Evolutionary conservation across 345 rosid genomes (phyloP), one percentile per base, ranked within the genome.

Genomic region (Adansonia digitata): DNA sequence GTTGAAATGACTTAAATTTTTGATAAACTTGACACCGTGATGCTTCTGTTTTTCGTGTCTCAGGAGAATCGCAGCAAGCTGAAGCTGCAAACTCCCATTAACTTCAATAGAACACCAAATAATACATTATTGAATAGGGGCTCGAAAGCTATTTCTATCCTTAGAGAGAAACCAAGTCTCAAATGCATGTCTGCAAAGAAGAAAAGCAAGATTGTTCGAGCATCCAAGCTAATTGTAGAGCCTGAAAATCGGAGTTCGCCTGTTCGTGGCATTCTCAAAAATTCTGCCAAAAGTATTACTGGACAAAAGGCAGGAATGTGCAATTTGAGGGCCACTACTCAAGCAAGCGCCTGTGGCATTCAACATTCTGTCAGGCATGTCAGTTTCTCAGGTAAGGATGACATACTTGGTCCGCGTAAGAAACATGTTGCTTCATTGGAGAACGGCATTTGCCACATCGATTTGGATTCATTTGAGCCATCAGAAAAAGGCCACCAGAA

Each of bases 191-290:
- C 77, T 75, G 53, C 73, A 40, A 60, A 31, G 69, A 83, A 77
- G 74, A 81, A 75, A 80, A 74, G 34, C 34, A 77, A 77, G 52
- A 37, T 69, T 18, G 31, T 55, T 42, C 64, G 63, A 77, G 61
- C 51, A 72, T 75, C 85, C 29, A 79, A 79, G 60, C 49, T 27
- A 7, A 26, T 51, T 35, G 72, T 65, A n/a, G 80, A 80, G 80
- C 72, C 71, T 63, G 77, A 56, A 69, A 80, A 83, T 53, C 70
- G 63, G 46, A 66, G 24, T 31, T 48, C 64, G 18, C 82, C 82
- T 56, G 77, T 82, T 62, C 89, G 79, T 42, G 73, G 87, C 70
- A 90, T 81, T 72, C 85, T 85, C 26, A 85, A 84, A 84, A 79
- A 79, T 70, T 79, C 74, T 24, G 27, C 65, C 48, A 84, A 81